These are phyloP conservation scores for Backusella circina DNA, from an alignment of 192 early-diverging fungal genomes.

Conservation along the genomic window DNA sequence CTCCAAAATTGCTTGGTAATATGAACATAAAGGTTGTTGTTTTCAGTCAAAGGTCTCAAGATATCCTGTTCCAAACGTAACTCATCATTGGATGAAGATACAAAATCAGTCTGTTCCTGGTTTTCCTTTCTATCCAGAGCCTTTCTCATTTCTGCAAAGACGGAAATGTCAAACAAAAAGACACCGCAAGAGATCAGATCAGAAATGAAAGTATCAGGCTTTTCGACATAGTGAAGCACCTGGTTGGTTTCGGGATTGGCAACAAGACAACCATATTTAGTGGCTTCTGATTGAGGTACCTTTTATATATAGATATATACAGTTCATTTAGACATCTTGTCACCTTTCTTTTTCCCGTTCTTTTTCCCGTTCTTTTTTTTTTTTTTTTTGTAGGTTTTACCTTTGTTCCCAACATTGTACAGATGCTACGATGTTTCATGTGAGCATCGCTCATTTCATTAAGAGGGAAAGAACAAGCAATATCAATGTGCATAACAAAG, in stretches of 20 bases:
- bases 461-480: conserved; percentile 93
- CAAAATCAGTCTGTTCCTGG: conserved; percentile 33
- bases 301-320: background rate
- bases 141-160: conserved; percentile 82
- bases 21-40: conserved; percentile 84
- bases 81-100: conserved; percentile 47
- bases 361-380: background rate
- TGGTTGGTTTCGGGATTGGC: conserved; percentile 84
- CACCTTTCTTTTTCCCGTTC: no score
- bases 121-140: conserved; percentile 70
- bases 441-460: conserved; percentile 83
- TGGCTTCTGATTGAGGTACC: conserved; percentile 43
- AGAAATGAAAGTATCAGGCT: conserved; percentile 94
- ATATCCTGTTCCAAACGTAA: conserved; percentile 94
- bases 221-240: conserved; percentile 97
- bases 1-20: conserved; percentile 91
- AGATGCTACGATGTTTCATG: conserved; percentile 73
- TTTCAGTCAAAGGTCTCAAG: conserved; percentile 76
- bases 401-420: conserved; percentile 89
- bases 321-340: background rate
- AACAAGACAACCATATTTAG: conserved; percentile 92
- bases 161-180: conserved; percentile 86
- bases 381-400: conserved; percentile 40
- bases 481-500: conserved; percentile 97
- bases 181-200: conserved; percentile 95